Percentiles rank a stretch among this genome's conserved stretches.
Conservation (phyloP, 2,329 filamentous ascomycete species). For the Neodidymelliopsis sp. region DNA sequence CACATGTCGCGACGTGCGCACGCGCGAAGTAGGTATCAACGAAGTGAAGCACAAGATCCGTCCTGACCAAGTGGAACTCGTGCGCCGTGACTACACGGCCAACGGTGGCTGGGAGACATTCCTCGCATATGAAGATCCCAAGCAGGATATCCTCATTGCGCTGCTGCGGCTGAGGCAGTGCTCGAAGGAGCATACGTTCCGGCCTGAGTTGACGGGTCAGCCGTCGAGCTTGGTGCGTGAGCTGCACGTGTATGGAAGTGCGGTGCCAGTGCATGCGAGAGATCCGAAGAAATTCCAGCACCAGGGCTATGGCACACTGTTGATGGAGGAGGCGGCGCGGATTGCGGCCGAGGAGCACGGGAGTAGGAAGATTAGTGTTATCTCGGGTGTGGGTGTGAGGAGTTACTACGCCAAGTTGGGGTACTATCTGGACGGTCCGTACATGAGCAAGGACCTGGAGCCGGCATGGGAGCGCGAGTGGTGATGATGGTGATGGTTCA, state of each 20-base stretch:
- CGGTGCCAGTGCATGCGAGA: conserved; percentile 94
- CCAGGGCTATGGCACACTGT: conserved; percentile 91
- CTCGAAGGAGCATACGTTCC: conserved; percentile 88
- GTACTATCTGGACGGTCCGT: conserved; percentile 92
- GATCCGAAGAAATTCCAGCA: conserved; percentile 98
- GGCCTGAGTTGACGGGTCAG: conserved; percentile 83
- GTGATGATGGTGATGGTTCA: too few relatives aligned
- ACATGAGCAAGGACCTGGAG: conserved; percentile 56
- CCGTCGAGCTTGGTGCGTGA: conserved; percentile 92
- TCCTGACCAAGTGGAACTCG: conserved; percentile 93
- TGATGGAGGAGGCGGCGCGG: conserved; percentile 98
- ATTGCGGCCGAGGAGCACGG: conserved; percentile 95
- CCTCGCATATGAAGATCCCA: conserved; percentile 95
- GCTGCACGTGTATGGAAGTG: conserved; percentile 94
- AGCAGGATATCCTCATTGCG: conserved; percentile 96
- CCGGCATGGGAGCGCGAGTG: conserved; percentile 45
- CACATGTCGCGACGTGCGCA: conserved; percentile 93
- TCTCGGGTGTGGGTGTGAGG: conserved; percentile 94
- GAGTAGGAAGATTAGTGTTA: conserved; percentile 93
- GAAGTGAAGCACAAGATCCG: conserved; percentile 99
- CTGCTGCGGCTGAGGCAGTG: conserved; percentile 90
- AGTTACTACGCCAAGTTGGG: conserved; percentile 95
- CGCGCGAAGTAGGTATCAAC: conserved; percentile 96
- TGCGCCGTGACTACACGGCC: conserved; percentile 90
- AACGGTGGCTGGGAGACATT: conserved; percentile 99